phyloP scores from a whole-genome alignment of 2,329 filamentous ascomycete species.

The Furcasterigmium furcatum region DNA sequence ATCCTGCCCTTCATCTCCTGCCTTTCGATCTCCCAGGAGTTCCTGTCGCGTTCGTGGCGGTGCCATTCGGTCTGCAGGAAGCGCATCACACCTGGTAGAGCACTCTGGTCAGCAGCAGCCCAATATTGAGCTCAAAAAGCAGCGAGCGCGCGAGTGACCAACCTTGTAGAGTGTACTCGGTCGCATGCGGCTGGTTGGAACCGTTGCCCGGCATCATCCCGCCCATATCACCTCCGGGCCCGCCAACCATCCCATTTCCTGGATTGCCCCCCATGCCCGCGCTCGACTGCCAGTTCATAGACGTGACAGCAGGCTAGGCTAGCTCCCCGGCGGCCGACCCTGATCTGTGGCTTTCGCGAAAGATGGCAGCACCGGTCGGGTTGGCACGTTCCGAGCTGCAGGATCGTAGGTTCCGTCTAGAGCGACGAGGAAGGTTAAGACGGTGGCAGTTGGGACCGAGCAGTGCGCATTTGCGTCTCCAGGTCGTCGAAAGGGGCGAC shows the following conservation, averaged over 20 bases:
- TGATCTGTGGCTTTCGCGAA: not conserved
- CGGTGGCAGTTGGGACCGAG: too few species aligned
- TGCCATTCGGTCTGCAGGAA: conserved; percentile 99
- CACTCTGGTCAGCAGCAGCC: not conserved
- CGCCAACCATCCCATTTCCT: conserved; percentile 30
- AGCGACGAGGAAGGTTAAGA: too few species aligned
- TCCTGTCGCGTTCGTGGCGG: conserved; percentile 93
- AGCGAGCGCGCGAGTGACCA: too few species aligned
- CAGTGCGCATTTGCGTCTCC: too few species aligned
- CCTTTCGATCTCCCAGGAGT: conserved; percentile 98
- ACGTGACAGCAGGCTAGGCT: conserved; percentile 9
- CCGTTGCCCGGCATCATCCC: conserved; percentile 44
- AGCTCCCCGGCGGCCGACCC: conserved; percentile 8
- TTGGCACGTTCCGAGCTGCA: too few species aligned
- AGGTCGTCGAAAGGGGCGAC: too few species aligned
- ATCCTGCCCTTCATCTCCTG: conserved; percentile 99
- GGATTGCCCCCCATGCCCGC: conserved; percentile 36
- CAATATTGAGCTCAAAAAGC: too few species aligned
- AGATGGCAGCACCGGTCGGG: too few species aligned
- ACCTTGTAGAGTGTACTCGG: conserved; percentile 61
- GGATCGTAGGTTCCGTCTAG: too few species aligned
- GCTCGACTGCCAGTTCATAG: conserved; percentile 32
- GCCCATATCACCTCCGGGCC: conserved; percentile 36
- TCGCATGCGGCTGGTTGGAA: conserved; percentile 52
- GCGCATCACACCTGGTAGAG: conserved; percentile 81